Evolutionary conservation across 352 stramenopile genomes (phyloP).

Genomic region (Phytophthora megakarya): DNA sequence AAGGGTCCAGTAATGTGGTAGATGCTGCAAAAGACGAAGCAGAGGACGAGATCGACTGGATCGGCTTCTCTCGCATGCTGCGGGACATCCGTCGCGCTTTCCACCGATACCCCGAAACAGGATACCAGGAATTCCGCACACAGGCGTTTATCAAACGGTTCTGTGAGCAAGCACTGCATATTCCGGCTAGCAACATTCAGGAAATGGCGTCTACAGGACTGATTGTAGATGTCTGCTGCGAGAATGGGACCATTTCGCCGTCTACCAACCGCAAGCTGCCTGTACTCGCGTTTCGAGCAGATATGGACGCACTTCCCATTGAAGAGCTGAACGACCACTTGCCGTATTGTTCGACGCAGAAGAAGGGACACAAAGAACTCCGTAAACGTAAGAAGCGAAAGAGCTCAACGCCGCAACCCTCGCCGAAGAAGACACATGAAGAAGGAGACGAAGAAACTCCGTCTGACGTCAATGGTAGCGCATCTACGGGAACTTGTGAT

Average conservation of each 20-base stretch:
- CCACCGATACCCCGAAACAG: slow-evolving; percentile 92
- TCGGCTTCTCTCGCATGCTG: slow-evolving; percentile 72
- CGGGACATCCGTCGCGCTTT: slow-evolving; percentile 83
- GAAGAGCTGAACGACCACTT: slow-evolving; percentile 82
- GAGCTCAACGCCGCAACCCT: slow-evolving; percentile 20
- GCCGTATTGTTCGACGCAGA: slow-evolving; percentile 78
- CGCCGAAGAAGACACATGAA: slow-evolving; percentile 17
- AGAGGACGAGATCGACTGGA: slow-evolving; percentile 56
- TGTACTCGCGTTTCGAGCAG: slow-evolving; percentile 92
- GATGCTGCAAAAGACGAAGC: neutral
- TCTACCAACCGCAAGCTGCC: slow-evolving; percentile 70
- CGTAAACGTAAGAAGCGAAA: slow-evolving; percentile 79
- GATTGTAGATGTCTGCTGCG: slow-evolving; percentile 89
- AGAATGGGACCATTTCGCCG: slow-evolving; percentile 54
- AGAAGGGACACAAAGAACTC: slow-evolving; percentile 55
- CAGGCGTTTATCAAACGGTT: slow-evolving; percentile 85
- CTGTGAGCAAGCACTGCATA: slow-evolving; percentile 81
- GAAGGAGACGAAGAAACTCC: neutral
- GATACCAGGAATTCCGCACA: slow-evolving; percentile 90
- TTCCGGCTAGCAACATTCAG: slow-evolving; percentile 74
- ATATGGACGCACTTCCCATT: slow-evolving; percentile 97
- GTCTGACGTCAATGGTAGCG: slow-evolving; percentile 10
- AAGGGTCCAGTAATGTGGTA: neutral
- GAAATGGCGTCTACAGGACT: slow-evolving; percentile 88
- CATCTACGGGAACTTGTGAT: slow-evolving; percentile 5